Percentiles rank a stretch among this genome's conserved stretches.
These are phyloP conservation scores for Leccinellum rugosiceps DNA, from an alignment of 768 basidiomycete species.

Conservation along the genomic window DNA sequence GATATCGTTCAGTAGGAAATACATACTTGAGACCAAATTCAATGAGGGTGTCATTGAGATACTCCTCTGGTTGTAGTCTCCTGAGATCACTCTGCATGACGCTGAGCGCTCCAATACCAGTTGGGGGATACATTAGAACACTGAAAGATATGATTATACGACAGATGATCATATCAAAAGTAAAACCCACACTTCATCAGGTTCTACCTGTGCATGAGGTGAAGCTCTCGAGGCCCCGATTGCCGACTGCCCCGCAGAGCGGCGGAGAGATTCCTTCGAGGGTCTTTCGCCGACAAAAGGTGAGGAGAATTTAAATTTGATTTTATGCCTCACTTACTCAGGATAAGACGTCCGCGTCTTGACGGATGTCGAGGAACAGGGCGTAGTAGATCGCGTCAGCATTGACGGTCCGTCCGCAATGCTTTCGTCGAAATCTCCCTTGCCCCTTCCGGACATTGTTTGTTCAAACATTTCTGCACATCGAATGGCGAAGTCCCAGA, in stretches of 20 bases:
- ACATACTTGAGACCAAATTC: slow-evolving; percentile 93
- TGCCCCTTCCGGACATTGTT: not conserved
- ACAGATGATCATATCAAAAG: not conserved
- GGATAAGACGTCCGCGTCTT: slow-evolving; percentile 6
- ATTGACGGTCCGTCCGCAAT: not conserved
- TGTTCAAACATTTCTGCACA: slow-evolving; percentile 16
- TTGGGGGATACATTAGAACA: slow-evolving; percentile 73
- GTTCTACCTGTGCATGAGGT: slow-evolving; percentile 35
- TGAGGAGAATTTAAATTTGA: not conserved
- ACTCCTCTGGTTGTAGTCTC: slow-evolving; percentile 77
- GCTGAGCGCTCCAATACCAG: slow-evolving; percentile 70
- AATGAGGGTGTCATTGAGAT: slow-evolving; percentile 93
- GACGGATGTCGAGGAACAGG: slow-evolving; percentile 19
- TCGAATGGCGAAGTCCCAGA: slow-evolving; percentile 15
- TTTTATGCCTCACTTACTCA: slow-evolving; percentile 15
- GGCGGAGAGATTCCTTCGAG: slow-evolving; percentile 21
- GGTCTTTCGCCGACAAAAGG: slow-evolving; percentile 8
- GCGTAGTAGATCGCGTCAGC: slow-evolving; percentile 11
- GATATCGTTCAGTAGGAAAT: not conserved
- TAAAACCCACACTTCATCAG: slow-evolving; percentile 58
- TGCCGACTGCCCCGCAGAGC: slow-evolving; percentile 36
- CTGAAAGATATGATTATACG: slow-evolving; percentile 36
- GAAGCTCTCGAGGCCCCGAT: slow-evolving; percentile 15
- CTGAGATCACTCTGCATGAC: slow-evolving; percentile 76
- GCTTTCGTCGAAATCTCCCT: not conserved